Conservation (phyloP, 768 basidiomycete genomes). For the Porpolomopsis calyptriformis region DNA sequence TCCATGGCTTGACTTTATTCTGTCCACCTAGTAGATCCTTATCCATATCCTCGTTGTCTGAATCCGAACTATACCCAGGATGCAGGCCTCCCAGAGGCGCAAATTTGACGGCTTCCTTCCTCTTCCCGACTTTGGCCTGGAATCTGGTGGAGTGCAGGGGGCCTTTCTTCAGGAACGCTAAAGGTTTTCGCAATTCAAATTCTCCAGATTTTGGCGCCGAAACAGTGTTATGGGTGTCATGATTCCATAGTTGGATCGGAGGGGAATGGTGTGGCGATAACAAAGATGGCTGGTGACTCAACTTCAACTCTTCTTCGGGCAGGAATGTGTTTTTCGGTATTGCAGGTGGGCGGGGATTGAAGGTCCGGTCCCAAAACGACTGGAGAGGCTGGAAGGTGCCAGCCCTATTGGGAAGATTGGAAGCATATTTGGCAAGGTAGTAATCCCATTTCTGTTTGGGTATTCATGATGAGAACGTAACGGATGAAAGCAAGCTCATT, state of each 20-base stretch:
- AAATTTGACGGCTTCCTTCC: slow-evolving; percentile 20
- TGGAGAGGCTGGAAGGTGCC: slow-evolving; percentile 45
- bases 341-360: slow-evolving; percentile 14
- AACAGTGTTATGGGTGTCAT: too few species aligned
- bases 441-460: slow-evolving; percentile 72
- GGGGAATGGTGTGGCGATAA: too few species aligned
- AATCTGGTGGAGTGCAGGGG: slow-evolving; percentile 13
- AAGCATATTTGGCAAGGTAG: slow-evolving; percentile 49
- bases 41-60: too few species aligned
- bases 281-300: too few species aligned
- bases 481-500: slow-evolving; percentile 7
- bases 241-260: too few species aligned
- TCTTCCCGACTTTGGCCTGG: slow-evolving; percentile 11
- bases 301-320: too few species aligned
- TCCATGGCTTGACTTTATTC: too few species aligned
- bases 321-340: background rate
- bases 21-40: too few species aligned
- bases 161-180: slow-evolving; percentile 15
- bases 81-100: slow-evolving; percentile 15
- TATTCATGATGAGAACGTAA: background rate
- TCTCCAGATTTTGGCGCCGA: slow-evolving; percentile 1
- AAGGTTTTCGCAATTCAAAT: slow-evolving; percentile 15
- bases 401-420: slow-evolving; percentile 47
- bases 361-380: slow-evolving; percentile 43
- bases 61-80: slow-evolving; percentile 19